Evolutionary conservation across 2,329 filamentous ascomycete species (phyloP).

Genomic region (Ceratocystis cubensis): DNA sequence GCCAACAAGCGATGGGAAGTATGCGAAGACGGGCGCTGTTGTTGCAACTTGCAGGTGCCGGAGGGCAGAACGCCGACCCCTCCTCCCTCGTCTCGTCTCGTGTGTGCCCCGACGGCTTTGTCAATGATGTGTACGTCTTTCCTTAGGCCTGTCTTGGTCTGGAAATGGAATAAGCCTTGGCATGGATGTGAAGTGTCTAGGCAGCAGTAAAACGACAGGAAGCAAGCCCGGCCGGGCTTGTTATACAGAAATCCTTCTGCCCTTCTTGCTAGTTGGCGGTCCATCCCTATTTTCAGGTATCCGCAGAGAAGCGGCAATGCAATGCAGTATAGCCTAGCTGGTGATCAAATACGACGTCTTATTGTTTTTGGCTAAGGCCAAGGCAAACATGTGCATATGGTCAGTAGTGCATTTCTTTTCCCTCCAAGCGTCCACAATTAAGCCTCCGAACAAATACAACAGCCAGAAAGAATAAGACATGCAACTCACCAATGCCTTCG

Average conservation of each 20-base stretch:
- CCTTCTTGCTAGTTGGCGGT: too few species aligned
- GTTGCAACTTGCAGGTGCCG: background rate
- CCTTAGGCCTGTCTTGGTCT: too few species aligned
- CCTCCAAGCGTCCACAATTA: background rate
- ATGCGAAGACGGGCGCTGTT: background rate
- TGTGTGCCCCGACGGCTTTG: background rate
- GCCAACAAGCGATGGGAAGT: background rate
- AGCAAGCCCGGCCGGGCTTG: too few species aligned
- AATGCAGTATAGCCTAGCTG: background rate
- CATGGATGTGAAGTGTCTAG: too few species aligned
- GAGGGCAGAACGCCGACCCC: background rate
- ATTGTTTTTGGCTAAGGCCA: too few species aligned
- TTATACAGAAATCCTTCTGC: too few species aligned
- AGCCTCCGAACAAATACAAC: background rate
- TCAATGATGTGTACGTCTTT: background rate
- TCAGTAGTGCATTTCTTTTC: background rate
- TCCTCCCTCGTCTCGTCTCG: background rate
- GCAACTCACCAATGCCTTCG: background rate
- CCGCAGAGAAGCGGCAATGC: background rate
- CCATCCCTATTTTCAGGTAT: background rate
- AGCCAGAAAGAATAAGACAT: background rate
- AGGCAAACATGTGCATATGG: background rate
- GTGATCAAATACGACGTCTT: too few species aligned
- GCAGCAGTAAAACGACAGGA: too few species aligned
- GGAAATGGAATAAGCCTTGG: too few species aligned